phyloP scores from a whole-genome alignment of 2,329 filamentous ascomycete species.

The Elsinoe fawcettii region DNA sequence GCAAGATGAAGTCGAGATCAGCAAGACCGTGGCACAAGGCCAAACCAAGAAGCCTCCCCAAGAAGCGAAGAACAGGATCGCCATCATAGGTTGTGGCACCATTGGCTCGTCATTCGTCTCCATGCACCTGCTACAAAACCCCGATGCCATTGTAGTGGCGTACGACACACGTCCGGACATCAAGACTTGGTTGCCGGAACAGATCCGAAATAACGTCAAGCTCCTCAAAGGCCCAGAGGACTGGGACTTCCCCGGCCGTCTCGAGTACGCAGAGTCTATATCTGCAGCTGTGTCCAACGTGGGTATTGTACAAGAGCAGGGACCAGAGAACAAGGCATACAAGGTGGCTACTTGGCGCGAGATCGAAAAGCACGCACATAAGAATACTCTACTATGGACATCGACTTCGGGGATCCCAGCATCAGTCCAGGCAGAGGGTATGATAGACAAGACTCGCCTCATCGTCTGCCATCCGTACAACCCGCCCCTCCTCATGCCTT shows the following conservation, averaged over 20 bases:
- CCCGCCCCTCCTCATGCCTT: constrained; percentile 54
- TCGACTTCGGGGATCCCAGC: constrained; percentile 52
- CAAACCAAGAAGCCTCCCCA: too few relatives aligned
- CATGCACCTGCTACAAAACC: constrained; percentile 43
- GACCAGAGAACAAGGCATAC: constrained; percentile 46
- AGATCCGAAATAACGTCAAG: constrained; percentile 39
- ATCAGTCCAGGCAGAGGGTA: constrained; percentile 39
- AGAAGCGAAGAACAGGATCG: constrained; percentile 24
- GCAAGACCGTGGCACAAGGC: not conserved
- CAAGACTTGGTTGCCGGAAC: constrained; percentile 35
- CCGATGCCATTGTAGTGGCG: constrained; percentile 38
- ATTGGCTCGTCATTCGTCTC: constrained; percentile 52
- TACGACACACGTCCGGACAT: constrained; percentile 46
- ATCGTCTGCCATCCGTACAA: constrained; percentile 56
- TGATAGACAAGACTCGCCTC: constrained; percentile 40
- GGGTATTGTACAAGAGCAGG: constrained; percentile 52
- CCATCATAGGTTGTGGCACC: constrained; percentile 40
- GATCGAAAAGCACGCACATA: constrained; percentile 40
- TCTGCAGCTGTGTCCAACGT: constrained; percentile 39
- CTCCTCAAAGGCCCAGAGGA: constrained; percentile 21
- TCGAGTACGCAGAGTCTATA: constrained; percentile 35
- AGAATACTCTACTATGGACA: constrained; percentile 47
- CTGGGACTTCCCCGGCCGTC: constrained; percentile 20
- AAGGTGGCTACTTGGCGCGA: constrained; percentile 47
- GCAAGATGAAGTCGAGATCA: not conserved